phyloP scores from a whole-genome alignment of 2,329 filamentous ascomycete species.

The Talaromyces sp. region DNA sequence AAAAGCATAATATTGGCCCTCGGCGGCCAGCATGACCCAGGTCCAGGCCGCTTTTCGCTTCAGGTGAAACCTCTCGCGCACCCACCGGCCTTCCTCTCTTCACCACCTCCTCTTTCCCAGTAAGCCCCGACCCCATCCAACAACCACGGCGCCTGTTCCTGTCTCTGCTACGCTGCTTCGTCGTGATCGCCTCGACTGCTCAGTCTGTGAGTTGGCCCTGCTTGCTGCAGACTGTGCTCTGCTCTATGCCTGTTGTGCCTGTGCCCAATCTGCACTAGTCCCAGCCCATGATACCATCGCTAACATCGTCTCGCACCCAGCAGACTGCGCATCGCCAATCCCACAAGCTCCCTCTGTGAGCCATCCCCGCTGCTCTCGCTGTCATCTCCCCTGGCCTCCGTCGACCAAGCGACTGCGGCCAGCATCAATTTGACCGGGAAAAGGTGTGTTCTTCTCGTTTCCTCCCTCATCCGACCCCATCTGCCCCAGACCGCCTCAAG shows the following conservation, averaged over 20 bases:
- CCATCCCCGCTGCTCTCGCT: constrained; percentile 14
- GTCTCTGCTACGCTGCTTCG: background rate
- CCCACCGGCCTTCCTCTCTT: constrained; percentile 22
- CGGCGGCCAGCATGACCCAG: constrained; percentile 24
- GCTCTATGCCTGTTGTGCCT: constrained; percentile 12
- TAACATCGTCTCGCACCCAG: constrained; percentile 25
- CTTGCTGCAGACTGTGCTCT: background rate
- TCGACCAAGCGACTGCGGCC: constrained; percentile 27
- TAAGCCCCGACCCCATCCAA: constrained; percentile 14
- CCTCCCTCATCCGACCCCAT: constrained; percentile 29
- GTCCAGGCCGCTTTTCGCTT: constrained; percentile 32
- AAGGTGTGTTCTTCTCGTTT: constrained; percentile 28
- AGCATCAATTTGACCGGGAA: constrained; percentile 18
- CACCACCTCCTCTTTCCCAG: constrained; percentile 20
- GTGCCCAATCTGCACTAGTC: constrained; percentile 7
- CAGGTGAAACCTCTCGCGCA: constrained; percentile 35
- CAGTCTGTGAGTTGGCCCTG: background rate
- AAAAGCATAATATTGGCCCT: constrained; percentile 1
- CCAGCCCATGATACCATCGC: constrained; percentile 26
- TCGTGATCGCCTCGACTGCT: background rate
- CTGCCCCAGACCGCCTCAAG: constrained; percentile 14
- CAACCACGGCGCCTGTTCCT: background rate
- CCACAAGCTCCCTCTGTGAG: constrained; percentile 20
- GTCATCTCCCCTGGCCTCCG: constrained; percentile 10
- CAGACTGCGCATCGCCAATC: constrained; percentile 29